Conservation (phyloP, 768 basidiomycete genomes). For the Boletus rex-veris region DNA sequence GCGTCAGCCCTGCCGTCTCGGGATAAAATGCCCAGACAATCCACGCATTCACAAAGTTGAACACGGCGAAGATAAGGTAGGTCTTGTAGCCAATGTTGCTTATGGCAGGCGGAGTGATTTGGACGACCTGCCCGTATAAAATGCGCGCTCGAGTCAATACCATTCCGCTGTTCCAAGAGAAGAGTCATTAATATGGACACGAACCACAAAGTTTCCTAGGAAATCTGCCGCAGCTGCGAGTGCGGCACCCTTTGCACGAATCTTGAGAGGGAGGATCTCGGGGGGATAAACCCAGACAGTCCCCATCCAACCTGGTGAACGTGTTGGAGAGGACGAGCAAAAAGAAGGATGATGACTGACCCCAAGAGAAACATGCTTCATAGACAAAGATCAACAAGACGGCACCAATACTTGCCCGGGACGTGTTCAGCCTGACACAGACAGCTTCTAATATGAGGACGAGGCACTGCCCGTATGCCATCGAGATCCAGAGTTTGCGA, state of each 20-base stretch:
- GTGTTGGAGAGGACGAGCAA: background rate
- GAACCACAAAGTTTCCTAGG: background rate
- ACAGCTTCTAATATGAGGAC: background rate
- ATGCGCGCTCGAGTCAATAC: too few species aligned
- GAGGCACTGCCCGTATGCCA: background rate
- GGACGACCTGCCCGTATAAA: too few species aligned
- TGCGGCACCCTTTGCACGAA: background rate
- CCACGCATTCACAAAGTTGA: background rate
- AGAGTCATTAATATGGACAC: too few species aligned
- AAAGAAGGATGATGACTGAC: background rate
- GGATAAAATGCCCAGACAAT: background rate
- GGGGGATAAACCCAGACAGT: background rate
- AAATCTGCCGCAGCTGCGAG: background rate
- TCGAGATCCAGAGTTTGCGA: background rate
- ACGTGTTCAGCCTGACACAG: background rate
- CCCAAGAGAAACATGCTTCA: background rate
- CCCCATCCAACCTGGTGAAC: background rate
- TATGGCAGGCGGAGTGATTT: too few species aligned
- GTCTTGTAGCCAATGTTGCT: too few species aligned
- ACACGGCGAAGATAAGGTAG: background rate
- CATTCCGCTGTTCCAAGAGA: too few species aligned
- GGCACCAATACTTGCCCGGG: background rate
- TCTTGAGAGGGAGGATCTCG: background rate
- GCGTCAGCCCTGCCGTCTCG: background rate
- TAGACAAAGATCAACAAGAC: too few species aligned